phyloP scores from a whole-genome alignment of 2,329 filamentous ascomycete genomes.

The Alternaria burnsii region DNA sequence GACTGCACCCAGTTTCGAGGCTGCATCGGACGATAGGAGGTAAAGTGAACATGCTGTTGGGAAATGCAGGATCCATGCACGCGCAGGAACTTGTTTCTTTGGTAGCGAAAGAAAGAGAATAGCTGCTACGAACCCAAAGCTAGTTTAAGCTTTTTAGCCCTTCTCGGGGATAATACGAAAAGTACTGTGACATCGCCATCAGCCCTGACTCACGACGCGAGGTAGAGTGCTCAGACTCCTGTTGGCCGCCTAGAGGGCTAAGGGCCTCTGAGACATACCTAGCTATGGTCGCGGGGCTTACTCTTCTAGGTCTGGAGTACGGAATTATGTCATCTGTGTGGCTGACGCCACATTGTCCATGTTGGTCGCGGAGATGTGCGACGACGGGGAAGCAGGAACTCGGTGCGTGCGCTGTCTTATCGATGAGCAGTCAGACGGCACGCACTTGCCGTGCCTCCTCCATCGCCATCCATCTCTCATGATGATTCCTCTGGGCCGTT shows the following conservation, averaged over 20 bases:
- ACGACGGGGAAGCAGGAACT: background rate
- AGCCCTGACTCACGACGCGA: background rate
- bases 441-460: conserved; percentile 1
- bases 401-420: background rate
- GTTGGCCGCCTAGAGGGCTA: background rate
- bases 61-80: background rate
- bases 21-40: conserved; percentile 4
- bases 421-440: conserved; percentile 3
- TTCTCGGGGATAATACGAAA: background rate
- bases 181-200: background rate
- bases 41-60: conserved; percentile 3
- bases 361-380: conserved; percentile 3
- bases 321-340: background rate
- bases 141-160: background rate
- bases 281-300: background rate
- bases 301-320: background rate
- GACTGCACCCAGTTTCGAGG: background rate
- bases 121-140: background rate
- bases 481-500: background rate
- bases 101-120: conserved; percentile 7
- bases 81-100: background rate
- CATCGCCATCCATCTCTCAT: background rate
- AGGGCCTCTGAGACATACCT: background rate
- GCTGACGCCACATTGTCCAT: conserved; percentile 2
- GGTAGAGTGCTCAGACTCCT: background rate